Base-by-base conservation (phyloP, 495 filamentous ascomycete genomes). In the Xylaria palmicola region DNA sequence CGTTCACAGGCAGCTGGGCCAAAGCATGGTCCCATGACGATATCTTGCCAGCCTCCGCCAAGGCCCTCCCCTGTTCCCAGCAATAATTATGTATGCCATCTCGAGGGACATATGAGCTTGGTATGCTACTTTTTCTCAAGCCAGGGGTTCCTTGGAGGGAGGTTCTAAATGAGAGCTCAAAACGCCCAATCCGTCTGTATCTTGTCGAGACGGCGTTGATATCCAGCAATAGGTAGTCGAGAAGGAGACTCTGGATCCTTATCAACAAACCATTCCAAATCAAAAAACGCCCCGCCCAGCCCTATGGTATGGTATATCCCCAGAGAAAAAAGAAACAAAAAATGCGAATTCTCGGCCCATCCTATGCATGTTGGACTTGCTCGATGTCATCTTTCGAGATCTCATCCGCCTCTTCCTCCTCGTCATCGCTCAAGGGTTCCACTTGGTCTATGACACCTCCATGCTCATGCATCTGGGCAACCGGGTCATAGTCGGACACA, bases 391-490 rank as follows among this genome's bases (percentile, higher is more conserved):
- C 63, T 20, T 73, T 68, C 22, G 73, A 52, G 30, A 71, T 65
- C 36, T 72, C 71, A 36, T 81, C 85, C 30, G 12, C 29, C 2
- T 84, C 84, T n/a, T 83, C 81, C 67, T 93, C 90, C 66, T 92
- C 89, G 63, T 72, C 69, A 17, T 79, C 77, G 36, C 78, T 81
- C 47, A 97, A 79, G 6, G 83, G 86, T 70, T 97, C 90, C 6
- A 98, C 94, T 68, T 97, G 91, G 66, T 94, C 93, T 26, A 98
- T 83, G 8, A 92, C 91, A 32, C 84, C 86, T 29, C 83, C 81
- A 37, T 91, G 77, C 50, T 85, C 89, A 1, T 72, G 71, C 4
- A 79, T 80, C 52, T 83, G 76, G 32, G 77, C 74, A 17, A 69
- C 68, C 8, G 86, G 83, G 65, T 91, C 87, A 44, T 76, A 75